These are phyloP conservation scores for Boletus rubroflammeus DNA, from an alignment of 768 basidiomycete genomes.

Conservation along the genomic window DNA sequence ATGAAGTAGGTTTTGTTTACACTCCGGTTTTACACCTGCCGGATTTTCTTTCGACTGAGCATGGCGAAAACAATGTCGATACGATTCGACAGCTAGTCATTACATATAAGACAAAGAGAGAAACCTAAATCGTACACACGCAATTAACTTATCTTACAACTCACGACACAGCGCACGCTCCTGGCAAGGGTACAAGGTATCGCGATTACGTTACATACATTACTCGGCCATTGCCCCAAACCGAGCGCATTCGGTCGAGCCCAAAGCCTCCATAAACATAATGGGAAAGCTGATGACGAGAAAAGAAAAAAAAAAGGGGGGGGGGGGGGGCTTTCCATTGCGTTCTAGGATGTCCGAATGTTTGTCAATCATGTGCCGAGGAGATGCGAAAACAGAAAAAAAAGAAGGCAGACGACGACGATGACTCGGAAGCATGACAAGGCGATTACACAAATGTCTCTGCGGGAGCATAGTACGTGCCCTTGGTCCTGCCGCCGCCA, in stretches of 20 bases:
- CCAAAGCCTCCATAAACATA: conserved; percentile 11
- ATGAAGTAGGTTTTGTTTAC: neutral
- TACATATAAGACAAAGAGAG: conserved; percentile 14
- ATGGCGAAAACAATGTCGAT: too few species aligned
- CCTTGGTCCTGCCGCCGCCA: conserved; percentile 16
- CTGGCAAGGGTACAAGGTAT: conserved; percentile 21
- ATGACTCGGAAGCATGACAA: neutral
- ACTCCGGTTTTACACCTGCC: neutral
- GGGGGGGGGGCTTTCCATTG: conserved; percentile 7
- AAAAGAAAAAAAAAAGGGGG: too few species aligned
- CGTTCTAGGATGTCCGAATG: conserved; percentile 19
- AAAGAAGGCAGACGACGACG: neutral
- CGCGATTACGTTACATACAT: conserved; percentile 22
- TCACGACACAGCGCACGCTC: neutral
- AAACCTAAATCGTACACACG: conserved; percentile 13
- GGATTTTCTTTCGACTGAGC: too few species aligned
- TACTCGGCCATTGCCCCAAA: neutral
- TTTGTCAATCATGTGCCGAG: neutral
- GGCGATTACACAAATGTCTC: conserved; percentile 17
- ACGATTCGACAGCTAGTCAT: too few species aligned
- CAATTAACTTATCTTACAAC: neutral
- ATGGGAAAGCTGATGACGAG: neutral
- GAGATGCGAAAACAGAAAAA: neutral
- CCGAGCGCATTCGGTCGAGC: conserved; percentile 4
- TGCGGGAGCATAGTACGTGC: conserved; percentile 5